Percentiles rank a stretch among this genome's conserved stretches.
Evolutionary conservation across 164 flowering plant genomes (phyloP).

Genomic region (Nymphaea thermarum): DNA sequence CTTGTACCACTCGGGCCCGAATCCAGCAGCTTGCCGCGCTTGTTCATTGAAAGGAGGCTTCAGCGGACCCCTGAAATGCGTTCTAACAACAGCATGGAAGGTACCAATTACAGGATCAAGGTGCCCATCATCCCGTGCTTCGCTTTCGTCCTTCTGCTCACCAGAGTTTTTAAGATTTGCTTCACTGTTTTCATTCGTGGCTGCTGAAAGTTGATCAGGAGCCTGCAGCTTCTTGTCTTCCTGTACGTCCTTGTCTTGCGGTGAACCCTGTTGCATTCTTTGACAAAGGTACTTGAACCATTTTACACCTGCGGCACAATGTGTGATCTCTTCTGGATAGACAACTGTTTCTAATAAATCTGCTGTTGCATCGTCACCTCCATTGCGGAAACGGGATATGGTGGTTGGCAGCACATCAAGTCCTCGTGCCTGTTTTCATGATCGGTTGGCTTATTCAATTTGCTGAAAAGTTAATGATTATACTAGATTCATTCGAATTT

Average conservation of each 20-base stretch:
- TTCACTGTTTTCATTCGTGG: not conserved
- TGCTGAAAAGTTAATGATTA: not conserved
- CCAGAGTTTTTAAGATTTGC: not conserved
- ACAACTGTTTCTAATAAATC: constrained; percentile 69
- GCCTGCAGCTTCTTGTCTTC: not conserved
- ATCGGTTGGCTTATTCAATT: not conserved
- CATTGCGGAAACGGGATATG: constrained; percentile 74
- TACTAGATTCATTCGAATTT: no score
- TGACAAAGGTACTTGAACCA: constrained; percentile 83
- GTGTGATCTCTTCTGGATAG: constrained; percentile 90
- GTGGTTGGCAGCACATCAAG: constrained; percentile 92
- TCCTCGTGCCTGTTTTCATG: constrained; percentile 63
- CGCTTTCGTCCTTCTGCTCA: constrained; percentile 4
- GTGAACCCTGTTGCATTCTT: constrained; percentile 14
- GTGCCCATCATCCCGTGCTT: not conserved
- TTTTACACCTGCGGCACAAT: constrained; percentile 90
- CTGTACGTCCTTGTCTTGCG: not conserved
- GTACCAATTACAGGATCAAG: constrained; percentile 36
- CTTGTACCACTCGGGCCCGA: constrained; percentile 81
- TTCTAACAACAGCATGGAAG: constrained; percentile 60
- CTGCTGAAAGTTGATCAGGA: not conserved
- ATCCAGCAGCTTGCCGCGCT: constrained; percentile 86
- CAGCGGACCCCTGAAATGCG: constrained; percentile 69
- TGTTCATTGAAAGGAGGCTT: constrained; percentile 86
- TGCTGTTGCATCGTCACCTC: constrained; percentile 73